Conservation (phyloP, 1,284 basidiomycete species). For the Sphagnurus paluster region DNA sequence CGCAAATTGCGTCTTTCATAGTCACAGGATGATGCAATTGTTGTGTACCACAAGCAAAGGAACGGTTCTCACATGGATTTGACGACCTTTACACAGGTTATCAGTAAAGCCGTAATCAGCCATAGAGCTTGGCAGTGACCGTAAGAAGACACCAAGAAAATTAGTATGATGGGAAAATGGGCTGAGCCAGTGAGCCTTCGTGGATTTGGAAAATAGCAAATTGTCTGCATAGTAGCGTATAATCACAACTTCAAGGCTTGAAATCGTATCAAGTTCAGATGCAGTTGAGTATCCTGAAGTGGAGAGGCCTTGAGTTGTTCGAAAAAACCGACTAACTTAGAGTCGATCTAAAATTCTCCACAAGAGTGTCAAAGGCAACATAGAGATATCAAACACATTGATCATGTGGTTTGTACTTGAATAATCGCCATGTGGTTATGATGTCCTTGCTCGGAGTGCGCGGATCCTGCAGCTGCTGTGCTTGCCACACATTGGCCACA, state of each 20-base stretch:
- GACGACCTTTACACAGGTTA: not conserved
- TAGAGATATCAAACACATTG: not conserved
- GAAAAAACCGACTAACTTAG: too few relatives aligned
- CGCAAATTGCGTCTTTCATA: not conserved
- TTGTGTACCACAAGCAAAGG: conserved; percentile 1
- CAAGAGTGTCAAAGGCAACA: too few relatives aligned
- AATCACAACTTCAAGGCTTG: too few relatives aligned
- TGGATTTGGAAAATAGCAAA: too few relatives aligned
- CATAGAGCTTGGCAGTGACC: not conserved
- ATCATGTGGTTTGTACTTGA: not conserved
- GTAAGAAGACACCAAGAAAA: not conserved
- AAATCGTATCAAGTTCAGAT: too few relatives aligned
- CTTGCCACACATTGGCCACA: too few relatives aligned
- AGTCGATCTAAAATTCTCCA: too few relatives aligned
- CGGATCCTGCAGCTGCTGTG: too few relatives aligned
- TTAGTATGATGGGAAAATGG: not conserved
- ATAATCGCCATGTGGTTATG: not conserved
- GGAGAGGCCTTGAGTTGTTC: too few relatives aligned
- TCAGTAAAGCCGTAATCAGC: not conserved
- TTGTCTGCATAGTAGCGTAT: too few relatives aligned
- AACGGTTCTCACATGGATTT: not conserved
- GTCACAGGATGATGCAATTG: conserved; percentile 5
- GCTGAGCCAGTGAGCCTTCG: not conserved
- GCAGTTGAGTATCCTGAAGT: too few relatives aligned
- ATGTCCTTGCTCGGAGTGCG: too few relatives aligned